Evolutionary conservation across 2,329 filamentous ascomycete genomes (phyloP), one percentile per base, ranked within the genome.

Genomic region (Colletotrichum spaethianum): DNA sequence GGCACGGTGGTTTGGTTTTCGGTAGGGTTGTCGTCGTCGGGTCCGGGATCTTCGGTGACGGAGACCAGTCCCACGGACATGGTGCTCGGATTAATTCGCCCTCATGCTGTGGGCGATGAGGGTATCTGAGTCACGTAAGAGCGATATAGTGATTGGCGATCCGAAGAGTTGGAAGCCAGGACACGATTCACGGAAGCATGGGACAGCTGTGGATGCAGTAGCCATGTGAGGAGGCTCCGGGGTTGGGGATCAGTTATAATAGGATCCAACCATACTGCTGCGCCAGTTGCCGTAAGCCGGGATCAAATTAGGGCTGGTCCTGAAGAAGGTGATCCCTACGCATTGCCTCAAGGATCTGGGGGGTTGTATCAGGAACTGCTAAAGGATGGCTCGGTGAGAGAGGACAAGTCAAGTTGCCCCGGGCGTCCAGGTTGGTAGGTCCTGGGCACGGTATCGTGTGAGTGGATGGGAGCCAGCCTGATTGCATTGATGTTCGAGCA

Each of bases 221-320:
- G 11, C 23, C 14, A 3, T 7, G 16, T 4, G 18, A 20, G 26
- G 33, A 18, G 23, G 66, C 31, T 14, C n/a, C 8, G 60, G 18
- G 59, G 40, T 6, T 11, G 36, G 20, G 44, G 44, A 36, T 40
- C 0, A 38, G 62, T 70, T 70, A 66, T 66, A 70, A 70, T 70
- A 62, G 5, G 23, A 5, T 42, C 26, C 18, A 44, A 16, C 6
- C 1, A 28, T n/a, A 18, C 48, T 52, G 48, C 23, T 52, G 23
- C n/a, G 48, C 26, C 48, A 16, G 38, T 11, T 40, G 36, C 53
- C 53, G 62, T 55, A 38, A 60, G 46, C 67, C 38, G 53, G 60
- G 55, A 55, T 53, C 28, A 46, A 66, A 46, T 5, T 36, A 46
- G 53, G 44, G 23, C 46, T 26, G 38, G 7, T 33, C 14, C 38